Base-by-base conservation (phyloP, 2,329 filamentous ascomycete genomes). In the Colletotrichum gloeosporioides region DNA sequence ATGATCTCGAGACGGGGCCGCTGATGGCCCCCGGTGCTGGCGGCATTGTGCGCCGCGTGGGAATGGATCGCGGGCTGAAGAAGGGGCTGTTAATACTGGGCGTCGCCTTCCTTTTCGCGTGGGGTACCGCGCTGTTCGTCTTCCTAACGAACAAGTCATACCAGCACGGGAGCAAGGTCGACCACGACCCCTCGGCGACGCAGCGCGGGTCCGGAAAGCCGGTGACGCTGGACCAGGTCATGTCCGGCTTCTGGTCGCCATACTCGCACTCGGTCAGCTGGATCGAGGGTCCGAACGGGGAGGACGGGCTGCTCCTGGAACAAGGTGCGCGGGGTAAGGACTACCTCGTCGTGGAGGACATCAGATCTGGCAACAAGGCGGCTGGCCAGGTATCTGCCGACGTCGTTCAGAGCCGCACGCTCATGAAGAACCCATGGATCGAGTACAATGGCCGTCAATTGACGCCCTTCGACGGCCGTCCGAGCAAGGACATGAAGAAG, bases 291-390 rank as follows among this genome's bases (percentile, higher is more conserved):
- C 90, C 94, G 1, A 88, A 92, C 63, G 94, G 93, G 16, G 93
- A 95, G 82, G 97, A 99, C 82, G 97, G 97, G 2, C 84, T 99
- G 75, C 84, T 99, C 78, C 90, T 99, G 25, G 94, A 98, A 84
- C 89, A 91, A 80, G 92, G 89, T 67, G 90, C 89, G 1, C 81
- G 84, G 1, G 92, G 89, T 7, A 92, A 95, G 80, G 93, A 93
- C 75, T 99, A 94, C 80, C 87, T 99, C 70, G 91, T 97, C 3
- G 95, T 98, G 1, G 94, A 98, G 82, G 95, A 99, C 83, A 93
- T 99, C 69, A 92, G 93, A 73, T 70, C 76, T 18, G 79, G 80
- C 29, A 80, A 83, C 22, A 79, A 79, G 34, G 77, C 80, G 44
- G 44, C 77, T 65, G 79, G 81, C 8, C 83, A 83, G 9, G 77